Base-by-base conservation (phyloP, 2,329 filamentous ascomycete species). In the Aureobasidium leucospermi region DNA sequence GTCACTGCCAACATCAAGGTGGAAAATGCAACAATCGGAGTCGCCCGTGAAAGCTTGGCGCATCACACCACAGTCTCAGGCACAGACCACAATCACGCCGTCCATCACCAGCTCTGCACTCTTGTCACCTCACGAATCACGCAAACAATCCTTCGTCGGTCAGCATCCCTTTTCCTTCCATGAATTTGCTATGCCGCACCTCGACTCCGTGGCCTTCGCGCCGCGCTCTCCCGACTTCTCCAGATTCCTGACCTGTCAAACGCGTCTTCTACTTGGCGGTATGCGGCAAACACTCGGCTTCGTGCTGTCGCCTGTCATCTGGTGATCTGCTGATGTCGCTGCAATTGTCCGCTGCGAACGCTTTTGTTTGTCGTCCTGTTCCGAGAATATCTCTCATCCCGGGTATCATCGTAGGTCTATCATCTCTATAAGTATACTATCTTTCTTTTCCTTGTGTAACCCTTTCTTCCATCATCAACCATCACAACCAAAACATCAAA, bases 81-180 rank as follows among this genome's bases (percentile, higher is more conserved):
- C 55, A 48, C 43, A 23, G 45, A 15, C 19, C 55, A 49, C 32
- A 19, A 42, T 58, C 55, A 58, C 55, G 55, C 45, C 36, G 36
- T 32, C 16, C n/a, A 42, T 47, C 53, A 47, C 42, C 53, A 57
- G 53, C 16, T 47, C 15, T n/a, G n/a, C 36, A 15, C 5, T 32
- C 34, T 38, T 39, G 45, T 58, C 55, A 58, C 55, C 45, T 49
- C 28, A 58, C 11, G 10, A 28, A 19, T 58, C 55, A 38, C 43
- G 53, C 39, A 19, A 9, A 3, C 11, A 9, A 55, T 42, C 32
- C 48, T 52, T 41, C 19, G 16, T 13, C 42, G 4, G 13, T 10
- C n/a, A 10, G 8, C n/a, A 6, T 13, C 48, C 23, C 6, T 16
- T 5, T 45, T 31, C 13, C 29, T 3, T 38, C 9, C 19, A 32